Base-by-base conservation (phyloP, 2,329 filamentous ascomycete genomes). In the Helotiales sp. region DNA sequence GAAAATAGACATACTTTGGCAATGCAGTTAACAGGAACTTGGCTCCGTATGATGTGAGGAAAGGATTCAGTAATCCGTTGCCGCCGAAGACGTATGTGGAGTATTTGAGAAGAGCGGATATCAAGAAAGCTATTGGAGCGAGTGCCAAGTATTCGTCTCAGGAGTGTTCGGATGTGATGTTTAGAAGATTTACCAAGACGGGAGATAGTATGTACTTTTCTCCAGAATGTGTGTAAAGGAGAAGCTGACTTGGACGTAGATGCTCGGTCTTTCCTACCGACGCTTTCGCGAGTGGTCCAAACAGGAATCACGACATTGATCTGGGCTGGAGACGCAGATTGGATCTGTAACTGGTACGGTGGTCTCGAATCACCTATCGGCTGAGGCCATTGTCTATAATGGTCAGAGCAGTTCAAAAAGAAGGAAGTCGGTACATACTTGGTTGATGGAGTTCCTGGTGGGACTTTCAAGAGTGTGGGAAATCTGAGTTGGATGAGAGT, bases 251-350 rank as follows among this genome's bases (percentile, higher is more conserved):
- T 6, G 22, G 24, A 52, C n/a, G 34, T 30, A 73, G 75, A 79
- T 59, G 73, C 80, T 17, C 80, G 82, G 17, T 83, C 82, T 26
- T 82, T 84, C 71, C 75, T 85, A 15, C 70, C 77, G 2, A 77
- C 78, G 0, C 76, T 86, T 10, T 80, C 80, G 0, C 74, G 77
- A 1, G 80, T 87, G 2, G 80, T 86, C 20, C 77, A 82, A 68
- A 80, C 80, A 7, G 83, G 82, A 1, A 80, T 87, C 34, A 79
- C 78, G 24, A 82, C 84, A 0, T 72, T 87, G 2, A 76, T 87
- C 50, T 87, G 84, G 84, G 84, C 85, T 0, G 85, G 85, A 37
- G 86, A 87, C 63, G 81, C 85, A 2, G 86, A 88, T 71, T 87
- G 81, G 77, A 63, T 57, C n/a, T 63, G 61, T 15, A 63, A 63